Evolutionary conservation across 208 protist species (phyloP).

Genomic region (Acanthamoeba sp.): DNA sequence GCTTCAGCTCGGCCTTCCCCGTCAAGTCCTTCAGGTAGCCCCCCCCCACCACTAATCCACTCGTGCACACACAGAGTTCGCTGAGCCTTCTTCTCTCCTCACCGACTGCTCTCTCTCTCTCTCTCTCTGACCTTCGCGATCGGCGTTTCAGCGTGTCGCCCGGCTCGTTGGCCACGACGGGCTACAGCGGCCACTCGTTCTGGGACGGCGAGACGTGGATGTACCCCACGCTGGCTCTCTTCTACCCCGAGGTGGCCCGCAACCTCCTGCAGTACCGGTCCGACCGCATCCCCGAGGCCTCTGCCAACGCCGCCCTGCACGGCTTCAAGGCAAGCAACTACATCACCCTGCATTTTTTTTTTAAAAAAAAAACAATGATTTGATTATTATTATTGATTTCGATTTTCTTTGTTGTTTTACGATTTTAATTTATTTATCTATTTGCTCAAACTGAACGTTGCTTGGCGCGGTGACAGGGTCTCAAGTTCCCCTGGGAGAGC

Average conservation of each 20-base stretch:
- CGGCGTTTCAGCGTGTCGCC: constrained; percentile 54
- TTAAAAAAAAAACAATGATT: too few relatives aligned
- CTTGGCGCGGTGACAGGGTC: constrained; percentile 56
- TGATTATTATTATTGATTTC: not conserved
- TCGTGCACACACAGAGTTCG: too few relatives aligned
- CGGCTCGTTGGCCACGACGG: constrained; percentile 77
- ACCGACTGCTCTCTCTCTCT: too few relatives aligned
- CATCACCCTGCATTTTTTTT: not conserved
- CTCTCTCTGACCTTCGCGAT: not conserved
- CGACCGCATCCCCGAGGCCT: constrained; percentile 73
- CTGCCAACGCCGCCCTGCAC: constrained; percentile 57
- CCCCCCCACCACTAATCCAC: too few relatives aligned
- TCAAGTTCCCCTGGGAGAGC: constrained; percentile 78
- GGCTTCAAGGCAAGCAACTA: constrained; percentile 42
- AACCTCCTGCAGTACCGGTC: constrained; percentile 77
- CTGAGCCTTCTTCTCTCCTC: too few relatives aligned
- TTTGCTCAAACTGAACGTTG: too few relatives aligned
- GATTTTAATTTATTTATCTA: not conserved
- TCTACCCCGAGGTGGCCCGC: constrained; percentile 76
- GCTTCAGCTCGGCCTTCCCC: constrained; percentile 8
- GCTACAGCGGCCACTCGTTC: constrained; percentile 80
- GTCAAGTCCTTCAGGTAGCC: constrained; percentile 10
- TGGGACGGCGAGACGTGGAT: constrained; percentile 83
- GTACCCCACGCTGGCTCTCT: constrained; percentile 75
- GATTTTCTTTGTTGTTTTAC: not conserved